Evolutionary conservation across 352 stramenopile species (phyloP).

Genomic region (Hyaloperonospora arabidopsidis): DNA sequence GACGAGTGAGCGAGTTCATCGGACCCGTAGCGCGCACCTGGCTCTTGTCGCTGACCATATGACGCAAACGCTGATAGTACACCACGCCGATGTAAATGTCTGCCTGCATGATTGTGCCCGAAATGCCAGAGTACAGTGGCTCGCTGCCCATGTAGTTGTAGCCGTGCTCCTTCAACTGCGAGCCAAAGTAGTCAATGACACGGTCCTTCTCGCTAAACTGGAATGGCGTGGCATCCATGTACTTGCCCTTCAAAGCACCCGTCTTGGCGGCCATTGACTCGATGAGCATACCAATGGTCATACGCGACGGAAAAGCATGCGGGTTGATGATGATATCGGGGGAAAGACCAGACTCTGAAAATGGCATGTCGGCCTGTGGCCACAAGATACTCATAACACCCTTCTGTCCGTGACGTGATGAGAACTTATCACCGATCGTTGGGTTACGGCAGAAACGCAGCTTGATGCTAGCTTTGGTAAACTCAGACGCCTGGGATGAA

Average conservation of each 20-base stretch:
- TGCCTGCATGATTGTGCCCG: conserved; percentile 96
- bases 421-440: conserved; percentile 99
- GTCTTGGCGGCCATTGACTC: conserved; percentile 99
- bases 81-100: conserved; percentile 99
- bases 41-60: conserved; percentile 99
- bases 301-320: conserved; percentile 96
- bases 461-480: conserved; percentile 91
- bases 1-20: conserved; percentile 98
- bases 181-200: conserved; percentile 98
- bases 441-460: conserved; percentile 98
- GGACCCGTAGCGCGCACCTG: conserved; percentile 97
- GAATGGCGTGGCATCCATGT: conserved; percentile 99
- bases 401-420: conserved; percentile 98
- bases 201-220: conserved; percentile 97
- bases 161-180: conserved; percentile 94
- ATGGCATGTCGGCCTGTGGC: conserved; percentile 98
- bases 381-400: conserved; percentile 98
- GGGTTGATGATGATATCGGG: conserved; percentile 99
- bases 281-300: conserved; percentile 95
- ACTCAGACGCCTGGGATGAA: conserved; percentile 56
- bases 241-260: conserved; percentile 95
- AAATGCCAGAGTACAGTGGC: conserved; percentile 98
- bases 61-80: conserved; percentile 99
- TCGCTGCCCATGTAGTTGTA: conserved; percentile 99
- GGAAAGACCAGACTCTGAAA: conserved; percentile 97